Base-by-base conservation (phyloP, 78 protist genomes). In the Dictyostelium brefeldianum region DNA sequence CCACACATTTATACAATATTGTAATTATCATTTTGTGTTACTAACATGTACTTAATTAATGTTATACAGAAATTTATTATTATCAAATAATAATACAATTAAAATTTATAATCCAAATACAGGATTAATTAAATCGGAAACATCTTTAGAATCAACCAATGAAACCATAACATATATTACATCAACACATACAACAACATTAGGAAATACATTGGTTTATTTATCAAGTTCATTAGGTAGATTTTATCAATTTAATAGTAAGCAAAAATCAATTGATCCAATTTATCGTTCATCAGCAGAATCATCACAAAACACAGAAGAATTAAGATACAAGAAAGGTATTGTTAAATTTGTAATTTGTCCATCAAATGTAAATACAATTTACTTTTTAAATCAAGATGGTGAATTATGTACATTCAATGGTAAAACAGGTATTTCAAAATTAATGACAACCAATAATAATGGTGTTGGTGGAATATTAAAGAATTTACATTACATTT, bases 61-160 rank as follows among this genome's bases (percentile, higher is more conserved):
- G 3, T 22, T 2, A 22, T 7, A 3, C 25, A 75, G 81, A 12
- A 31, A 48, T 48, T 48, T 75, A 25, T 75, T 48, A 48, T 41
- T 48, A 48, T 31, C 81, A 43, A 75, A 75, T 75, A 25, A 75
- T 25, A 48, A 27, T 54, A 54, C 36, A 31, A 78, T 78, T 78
- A 78, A 78, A 78, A 54, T 78, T 31, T 78, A 78, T 78, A 78
- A 54, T 36, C 29, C 56, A 36, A 27, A 54, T 54, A 31, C 65
- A 27, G 83, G 83, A 20, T 18, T n/a, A 54, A 18, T 78, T 27
- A 73, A 47, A 73, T 36, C 79, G 5, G 56, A 73, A n/a, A 31
- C 51, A 46, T 73, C 79, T 46, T 31, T 67, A 67, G 75, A 67
- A 67, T 31, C 75, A 67, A 67, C 27, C 9, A 36, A 67, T 31